Conservation (phyloP, 2,329 filamentous ascomycete genomes). For the Aspergillus fijiensis region DNA sequence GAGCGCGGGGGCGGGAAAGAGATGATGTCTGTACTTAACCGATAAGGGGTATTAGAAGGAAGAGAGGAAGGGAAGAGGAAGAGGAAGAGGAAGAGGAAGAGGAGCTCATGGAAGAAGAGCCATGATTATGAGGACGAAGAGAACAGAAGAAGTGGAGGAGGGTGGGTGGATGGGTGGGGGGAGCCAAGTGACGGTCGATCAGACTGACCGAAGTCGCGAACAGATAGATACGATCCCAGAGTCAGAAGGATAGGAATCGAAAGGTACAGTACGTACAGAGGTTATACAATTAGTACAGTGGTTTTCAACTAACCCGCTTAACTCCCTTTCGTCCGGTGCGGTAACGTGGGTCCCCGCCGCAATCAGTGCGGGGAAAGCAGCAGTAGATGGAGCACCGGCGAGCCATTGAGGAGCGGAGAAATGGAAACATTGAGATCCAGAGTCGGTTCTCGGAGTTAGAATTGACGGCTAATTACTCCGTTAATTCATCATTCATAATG, state of each 20-base stretch:
- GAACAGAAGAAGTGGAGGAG: not conserved
- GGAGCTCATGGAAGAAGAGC: not conserved
- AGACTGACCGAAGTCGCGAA: not conserved
- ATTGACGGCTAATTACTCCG: not conserved
- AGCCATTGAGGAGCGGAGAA: not conserved
- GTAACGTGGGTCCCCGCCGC: not conserved
- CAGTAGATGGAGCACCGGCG: not conserved
- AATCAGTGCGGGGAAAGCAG: not conserved
- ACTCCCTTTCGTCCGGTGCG: slow-evolving; percentile 3
- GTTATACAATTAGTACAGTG: no score
- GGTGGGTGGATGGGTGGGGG: not conserved
- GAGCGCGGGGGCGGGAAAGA: not conserved
- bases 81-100: not conserved
- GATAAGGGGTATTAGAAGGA: not conserved
- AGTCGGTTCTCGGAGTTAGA: not conserved
- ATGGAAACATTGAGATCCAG: not conserved
- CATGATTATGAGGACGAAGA: not conserved
- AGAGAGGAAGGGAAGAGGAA: not conserved
- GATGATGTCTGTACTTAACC: not conserved
- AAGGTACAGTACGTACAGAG: no score
- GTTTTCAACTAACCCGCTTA: not conserved
- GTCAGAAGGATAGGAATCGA: no score
- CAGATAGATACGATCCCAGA: no score
- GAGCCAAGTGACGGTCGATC: not conserved
- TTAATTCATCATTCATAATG: not conserved